These are phyloP conservation scores for Fusarium sp. DNA, from an alignment of 2,329 filamentous ascomycete genomes.

Conservation along the genomic window DNA sequence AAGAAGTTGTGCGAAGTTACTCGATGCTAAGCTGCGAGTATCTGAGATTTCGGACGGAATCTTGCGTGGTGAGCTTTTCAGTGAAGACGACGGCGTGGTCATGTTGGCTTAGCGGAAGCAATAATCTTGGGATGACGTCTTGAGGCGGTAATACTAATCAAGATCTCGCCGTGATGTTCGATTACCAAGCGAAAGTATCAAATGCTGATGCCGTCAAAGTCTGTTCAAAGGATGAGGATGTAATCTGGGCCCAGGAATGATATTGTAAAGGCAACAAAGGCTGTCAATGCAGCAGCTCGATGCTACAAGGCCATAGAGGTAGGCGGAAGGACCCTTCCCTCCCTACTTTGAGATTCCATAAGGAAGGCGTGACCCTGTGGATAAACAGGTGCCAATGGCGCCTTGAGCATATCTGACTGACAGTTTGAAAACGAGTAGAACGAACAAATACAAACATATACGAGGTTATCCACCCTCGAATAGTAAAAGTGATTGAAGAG, in stretches of 20 bases:
- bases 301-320: not conserved
- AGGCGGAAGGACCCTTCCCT: not conserved
- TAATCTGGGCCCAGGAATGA: not conserved
- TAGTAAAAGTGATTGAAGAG: not conserved
- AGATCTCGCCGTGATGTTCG: constrained; percentile 6
- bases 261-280: not conserved
- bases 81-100: constrained; percentile 20
- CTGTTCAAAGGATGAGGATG: constrained; percentile 34
- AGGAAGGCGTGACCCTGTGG: not conserved
- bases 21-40: constrained; percentile 9
- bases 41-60: constrained; percentile 17
- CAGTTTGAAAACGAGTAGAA: not conserved
- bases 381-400: not conserved
- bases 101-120: constrained; percentile 24
- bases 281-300: not conserved
- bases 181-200: constrained; percentile 16
- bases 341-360: fast-evolving
- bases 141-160: constrained; percentile 7
- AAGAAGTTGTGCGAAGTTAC: constrained; percentile 50
- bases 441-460: not conserved
- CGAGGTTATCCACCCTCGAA: not conserved
- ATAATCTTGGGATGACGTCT: not conserved
- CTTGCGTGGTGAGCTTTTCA: constrained; percentile 19
- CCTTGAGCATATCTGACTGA: not conserved
- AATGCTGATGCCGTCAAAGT: constrained; percentile 34